A percentile compares a stretch with the other conserved stretches of the same genome.
Conservation (phyloP, 225 moss, liverwort and hornwort species). For the Bryum argenteum region DNA sequence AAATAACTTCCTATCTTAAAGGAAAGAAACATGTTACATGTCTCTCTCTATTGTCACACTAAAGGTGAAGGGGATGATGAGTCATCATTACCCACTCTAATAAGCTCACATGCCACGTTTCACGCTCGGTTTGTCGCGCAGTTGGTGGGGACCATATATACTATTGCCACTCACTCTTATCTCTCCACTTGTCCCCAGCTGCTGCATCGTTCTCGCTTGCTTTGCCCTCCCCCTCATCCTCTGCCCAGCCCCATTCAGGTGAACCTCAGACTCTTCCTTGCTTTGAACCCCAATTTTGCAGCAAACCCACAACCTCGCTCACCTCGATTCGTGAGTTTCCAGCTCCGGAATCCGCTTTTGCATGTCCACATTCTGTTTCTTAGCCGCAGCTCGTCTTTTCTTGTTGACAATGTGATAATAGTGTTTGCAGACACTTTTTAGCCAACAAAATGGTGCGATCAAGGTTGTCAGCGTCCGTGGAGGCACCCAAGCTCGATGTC, state of each 20-base stretch:
- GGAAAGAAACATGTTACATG: too few relatives aligned
- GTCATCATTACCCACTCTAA: slow-evolving; percentile 1
- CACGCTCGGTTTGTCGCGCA: not conserved
- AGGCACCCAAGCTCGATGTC: slow-evolving; percentile 46
- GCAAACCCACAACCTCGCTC: too few relatives aligned
- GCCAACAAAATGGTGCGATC: slow-evolving; percentile 52
- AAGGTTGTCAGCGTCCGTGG: slow-evolving; percentile 35
- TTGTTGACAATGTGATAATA: too few relatives aligned
- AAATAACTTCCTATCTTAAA: too few relatives aligned
- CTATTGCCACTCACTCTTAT: slow-evolving; percentile 21
- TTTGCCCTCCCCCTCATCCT: too few relatives aligned
- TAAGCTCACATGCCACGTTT: not conserved
- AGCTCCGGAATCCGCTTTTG: too few relatives aligned
- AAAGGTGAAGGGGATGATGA: not conserved
- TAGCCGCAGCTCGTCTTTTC: too few relatives aligned
- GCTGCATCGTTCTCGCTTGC: slow-evolving; percentile 18
- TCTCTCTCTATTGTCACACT: too few relatives aligned
- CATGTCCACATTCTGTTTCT: too few relatives aligned
- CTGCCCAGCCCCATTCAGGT: slow-evolving; percentile 3
- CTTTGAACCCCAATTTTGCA: not conserved
- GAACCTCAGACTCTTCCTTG: not conserved
- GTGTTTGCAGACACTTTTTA: too few relatives aligned
- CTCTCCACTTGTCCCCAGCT: slow-evolving; percentile 32
- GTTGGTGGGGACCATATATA: slow-evolving; percentile 30
- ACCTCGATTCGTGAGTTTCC: too few relatives aligned